Evolutionary conservation across 2,329 filamentous ascomycete genomes (phyloP).

Genomic region (Pseudopithomyces chartarum): DNA sequence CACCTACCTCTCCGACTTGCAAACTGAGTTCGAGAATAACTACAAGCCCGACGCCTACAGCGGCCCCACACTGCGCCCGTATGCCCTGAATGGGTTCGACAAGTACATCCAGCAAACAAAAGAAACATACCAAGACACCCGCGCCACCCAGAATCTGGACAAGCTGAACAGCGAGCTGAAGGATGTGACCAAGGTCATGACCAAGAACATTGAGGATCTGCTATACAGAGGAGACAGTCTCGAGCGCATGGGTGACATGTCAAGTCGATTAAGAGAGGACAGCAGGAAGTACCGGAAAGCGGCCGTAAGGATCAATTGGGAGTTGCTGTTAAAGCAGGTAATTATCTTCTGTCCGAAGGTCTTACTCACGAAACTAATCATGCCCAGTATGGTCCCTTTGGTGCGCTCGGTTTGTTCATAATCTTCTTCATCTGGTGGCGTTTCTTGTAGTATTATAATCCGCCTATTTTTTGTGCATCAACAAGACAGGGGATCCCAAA

Average conservation of each 20-base stretch:
- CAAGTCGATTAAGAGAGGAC: constrained; percentile 83
- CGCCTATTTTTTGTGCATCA: neutral
- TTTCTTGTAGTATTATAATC: constrained; percentile 69
- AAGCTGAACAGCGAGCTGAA: constrained; percentile 96
- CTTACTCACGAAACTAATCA: constrained; percentile 19
- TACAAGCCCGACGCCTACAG: constrained; percentile 78
- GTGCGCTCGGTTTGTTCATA: constrained; percentile 78
- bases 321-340: constrained; percentile 87
- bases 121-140: constrained; percentile 89
- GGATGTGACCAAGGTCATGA: constrained; percentile 99
- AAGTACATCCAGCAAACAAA: constrained; percentile 94
- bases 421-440: constrained; percentile 89
- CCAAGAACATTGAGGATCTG: constrained; percentile 98
- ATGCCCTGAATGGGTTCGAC: constrained; percentile 98
- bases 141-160: constrained; percentile 89
- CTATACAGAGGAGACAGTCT: constrained; percentile 92
- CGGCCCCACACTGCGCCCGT: constrained; percentile 77
- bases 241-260: constrained; percentile 97
- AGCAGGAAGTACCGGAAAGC: constrained; percentile 92
- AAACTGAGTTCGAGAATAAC: constrained; percentile 85
- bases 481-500: neutral
- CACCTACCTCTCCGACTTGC: constrained; percentile 93
- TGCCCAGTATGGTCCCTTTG: constrained; percentile 81
- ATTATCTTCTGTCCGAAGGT: constrained; percentile 23
- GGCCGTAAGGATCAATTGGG: constrained; percentile 97